A percentile compares a stretch with the other conserved stretches of the same genome.
Evolutionary conservation across 2,329 filamentous ascomycete genomes (phyloP).

Genomic region (Aspergillus brasiliensis): DNA sequence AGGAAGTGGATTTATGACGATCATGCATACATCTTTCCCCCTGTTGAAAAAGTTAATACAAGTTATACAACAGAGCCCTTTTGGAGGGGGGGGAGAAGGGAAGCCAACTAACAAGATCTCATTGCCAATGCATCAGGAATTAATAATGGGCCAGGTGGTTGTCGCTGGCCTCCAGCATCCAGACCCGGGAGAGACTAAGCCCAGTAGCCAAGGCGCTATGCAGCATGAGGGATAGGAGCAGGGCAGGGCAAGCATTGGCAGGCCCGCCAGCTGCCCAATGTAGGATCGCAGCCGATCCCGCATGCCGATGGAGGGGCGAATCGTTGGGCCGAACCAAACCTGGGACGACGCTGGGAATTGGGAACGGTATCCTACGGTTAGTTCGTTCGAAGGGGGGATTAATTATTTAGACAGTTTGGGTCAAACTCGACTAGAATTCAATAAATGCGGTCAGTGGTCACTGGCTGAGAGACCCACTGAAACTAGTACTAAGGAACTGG

Average conservation of each 20-base stretch:
- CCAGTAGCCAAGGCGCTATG: not conserved
- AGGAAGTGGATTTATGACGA: too few relatives aligned
- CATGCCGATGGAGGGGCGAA: slow-evolving; percentile 6
- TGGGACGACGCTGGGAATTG: not conserved
- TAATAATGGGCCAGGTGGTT: not conserved
- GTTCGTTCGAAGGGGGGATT: not conserved
- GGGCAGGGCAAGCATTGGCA: too few relatives aligned
- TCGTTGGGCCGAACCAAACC: slow-evolving; percentile 1
- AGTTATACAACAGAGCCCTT: not conserved
- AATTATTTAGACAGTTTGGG: not conserved
- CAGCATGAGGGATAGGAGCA: not conserved
- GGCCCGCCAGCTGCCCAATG: slow-evolving; percentile 17
- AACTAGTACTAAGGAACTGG: not conserved
- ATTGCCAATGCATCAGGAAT: not conserved
- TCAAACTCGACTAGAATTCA: too few relatives aligned
- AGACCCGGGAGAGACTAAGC: not conserved
- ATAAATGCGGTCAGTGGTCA: not conserved
- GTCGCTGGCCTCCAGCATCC: not conserved
- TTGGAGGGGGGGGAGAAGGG: not conserved
- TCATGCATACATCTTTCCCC: too few relatives aligned
- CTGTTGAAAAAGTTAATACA: not conserved
- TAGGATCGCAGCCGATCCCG: slow-evolving; percentile 16
- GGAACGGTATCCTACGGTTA: not conserved
- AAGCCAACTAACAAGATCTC: not conserved
- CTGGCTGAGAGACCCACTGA: not conserved